Evolutionary conservation across 192 early-diverging fungal genomes (phyloP).

Genomic region (Entomortierella parvispora): DNA sequence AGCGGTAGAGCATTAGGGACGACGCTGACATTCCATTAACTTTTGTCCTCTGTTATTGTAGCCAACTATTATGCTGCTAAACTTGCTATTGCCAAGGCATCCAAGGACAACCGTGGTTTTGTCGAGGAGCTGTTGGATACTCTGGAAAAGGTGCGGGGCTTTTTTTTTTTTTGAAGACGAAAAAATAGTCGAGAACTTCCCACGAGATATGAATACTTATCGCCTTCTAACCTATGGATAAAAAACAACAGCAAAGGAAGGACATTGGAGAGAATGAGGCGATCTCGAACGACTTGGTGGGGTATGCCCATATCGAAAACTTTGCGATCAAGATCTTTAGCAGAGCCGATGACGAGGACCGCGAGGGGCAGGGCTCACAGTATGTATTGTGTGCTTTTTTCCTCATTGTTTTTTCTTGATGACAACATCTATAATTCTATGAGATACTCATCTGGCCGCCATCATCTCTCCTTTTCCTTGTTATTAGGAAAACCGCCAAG

Average conservation of each 20-base stretch:
- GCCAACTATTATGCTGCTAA: slow-evolving; percentile 88
- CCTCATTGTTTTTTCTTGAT: neutral
- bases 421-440: neutral
- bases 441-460: too few relatives aligned
- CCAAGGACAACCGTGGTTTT: slow-evolving; percentile 69
- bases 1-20: neutral
- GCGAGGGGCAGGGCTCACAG: slow-evolving; percentile 81
- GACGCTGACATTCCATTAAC: neutral
- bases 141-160: slow-evolving; percentile 78
- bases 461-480: neutral
- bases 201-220: neutral
- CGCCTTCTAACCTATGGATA: neutral
- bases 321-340: slow-evolving; percentile 92
- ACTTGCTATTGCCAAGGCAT: slow-evolving; percentile 72
- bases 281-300: slow-evolving; percentile 80
- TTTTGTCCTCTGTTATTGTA: slow-evolving; percentile 30
- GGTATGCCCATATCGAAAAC: slow-evolving; percentile 83
- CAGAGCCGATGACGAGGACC: slow-evolving; percentile 93
- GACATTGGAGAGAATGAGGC: slow-evolving; percentile 69
- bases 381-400: too few relatives aligned
- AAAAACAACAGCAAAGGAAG: slow-evolving; percentile 73
- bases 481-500: slow-evolving; percentile 82
- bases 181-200: neutral
- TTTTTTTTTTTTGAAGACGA: neutral
- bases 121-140: slow-evolving; percentile 76